These are phyloP conservation scores for Gossypium turneri DNA, from an alignment of 345 rosid genomes.

Conservation along the genomic window DNA sequence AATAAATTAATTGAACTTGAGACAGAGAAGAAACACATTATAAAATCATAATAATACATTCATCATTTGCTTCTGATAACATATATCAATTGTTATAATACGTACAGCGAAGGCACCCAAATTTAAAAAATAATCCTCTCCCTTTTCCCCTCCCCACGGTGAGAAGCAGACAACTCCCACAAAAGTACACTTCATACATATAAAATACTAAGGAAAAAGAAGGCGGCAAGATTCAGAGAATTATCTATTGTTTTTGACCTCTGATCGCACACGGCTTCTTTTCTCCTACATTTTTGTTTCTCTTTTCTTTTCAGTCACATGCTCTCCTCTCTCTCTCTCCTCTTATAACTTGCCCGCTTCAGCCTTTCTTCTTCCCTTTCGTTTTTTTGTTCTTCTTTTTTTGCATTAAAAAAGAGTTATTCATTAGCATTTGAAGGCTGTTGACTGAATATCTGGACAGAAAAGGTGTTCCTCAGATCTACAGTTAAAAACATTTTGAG, in stretches of 20 bases:
- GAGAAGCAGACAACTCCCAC: not conserved
- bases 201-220: conserved; percentile 11
- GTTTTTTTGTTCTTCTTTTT: not conserved
- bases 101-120: no score
- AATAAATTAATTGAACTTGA: no score
- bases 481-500: conserved; percentile 25
- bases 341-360: not conserved
- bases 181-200: conserved; percentile 20
- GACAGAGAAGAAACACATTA: no score
- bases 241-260: conserved; percentile 59
- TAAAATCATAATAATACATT: no score
- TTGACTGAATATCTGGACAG: conserved; percentile 36
- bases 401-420: not conserved
- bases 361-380: no score
- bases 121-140: no score
- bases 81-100: no score
- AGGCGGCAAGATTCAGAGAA: conserved; percentile 22
- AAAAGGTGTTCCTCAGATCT: conserved; percentile 43
- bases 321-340: conserved; percentile 24
- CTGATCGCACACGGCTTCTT: conserved; percentile 57
- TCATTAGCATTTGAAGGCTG: conserved; percentile 34
- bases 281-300: conserved; percentile 26
- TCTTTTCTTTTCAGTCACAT: conserved; percentile 38
- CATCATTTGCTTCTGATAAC: no score
- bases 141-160: no score